Evolutionary conservation across 2,329 filamentous ascomycete genomes (phyloP).

Genomic region (Pyricularia grisea): DNA sequence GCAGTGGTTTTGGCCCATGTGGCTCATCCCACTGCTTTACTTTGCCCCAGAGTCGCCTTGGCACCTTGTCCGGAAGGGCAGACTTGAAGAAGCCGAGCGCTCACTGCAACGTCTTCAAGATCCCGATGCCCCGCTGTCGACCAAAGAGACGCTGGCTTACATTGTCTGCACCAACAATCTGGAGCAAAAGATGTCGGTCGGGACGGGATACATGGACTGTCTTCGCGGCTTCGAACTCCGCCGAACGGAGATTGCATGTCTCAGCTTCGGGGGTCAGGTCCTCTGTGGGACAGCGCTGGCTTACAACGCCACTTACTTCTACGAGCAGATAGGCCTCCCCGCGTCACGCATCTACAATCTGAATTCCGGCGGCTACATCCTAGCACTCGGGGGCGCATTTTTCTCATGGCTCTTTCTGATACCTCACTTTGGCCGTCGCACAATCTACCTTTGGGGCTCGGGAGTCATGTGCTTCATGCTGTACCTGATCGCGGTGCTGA

Average conservation of each 20-base stretch:
- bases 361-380: conserved; percentile 17
- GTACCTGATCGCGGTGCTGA: conserved; percentile 15
- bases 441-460: conserved; percentile 10
- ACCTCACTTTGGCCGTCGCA: conserved; percentile 24
- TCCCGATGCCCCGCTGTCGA: conserved; percentile 26
- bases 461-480: conserved; percentile 9
- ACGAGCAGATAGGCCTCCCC: conserved; percentile 9
- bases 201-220: conserved; percentile 40
- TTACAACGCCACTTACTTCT: conserved; percentile 18
- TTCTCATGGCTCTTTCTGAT: conserved; percentile 10
- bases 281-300: conserved; percentile 25
- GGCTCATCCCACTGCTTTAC: conserved; percentile 32
- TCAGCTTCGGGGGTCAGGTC: conserved; percentile 32
- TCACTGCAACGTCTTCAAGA: conserved; percentile 34
- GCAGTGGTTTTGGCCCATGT: conserved; percentile 39
- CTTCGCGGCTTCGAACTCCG: conserved; percentile 37
- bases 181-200: conserved; percentile 39
- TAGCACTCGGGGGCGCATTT: conserved; percentile 22
- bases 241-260: conserved; percentile 34
- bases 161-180: conserved; percentile 49
- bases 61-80: conserved; percentile 36
- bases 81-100: conserved; percentile 27
- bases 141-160: conserved; percentile 36
- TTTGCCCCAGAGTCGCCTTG: conserved; percentile 41
- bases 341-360: conserved; percentile 14